Evolutionary conservation across 495 filamentous ascomycete species (phyloP).

Genomic region (Penicillium soppii): DNA sequence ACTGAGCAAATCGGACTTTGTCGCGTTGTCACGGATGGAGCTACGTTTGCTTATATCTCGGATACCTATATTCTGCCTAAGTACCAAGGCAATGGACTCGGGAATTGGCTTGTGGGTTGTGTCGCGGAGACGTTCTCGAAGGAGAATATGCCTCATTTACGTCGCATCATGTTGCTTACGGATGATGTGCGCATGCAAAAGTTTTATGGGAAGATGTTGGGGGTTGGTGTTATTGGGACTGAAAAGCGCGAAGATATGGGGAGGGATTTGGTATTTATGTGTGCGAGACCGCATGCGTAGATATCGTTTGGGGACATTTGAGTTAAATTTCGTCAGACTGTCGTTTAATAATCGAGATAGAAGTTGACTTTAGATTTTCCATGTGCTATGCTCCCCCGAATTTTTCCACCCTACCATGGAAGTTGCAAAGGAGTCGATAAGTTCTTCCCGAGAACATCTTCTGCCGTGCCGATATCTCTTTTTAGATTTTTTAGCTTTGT

Average conservation of each 20-base stretch:
- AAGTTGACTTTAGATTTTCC: background rate
- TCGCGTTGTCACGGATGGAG: conserved; percentile 64
- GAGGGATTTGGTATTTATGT: conserved; percentile 22
- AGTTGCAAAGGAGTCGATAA: conserved; percentile 64
- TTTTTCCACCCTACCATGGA: conserved; percentile 55
- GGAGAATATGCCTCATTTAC: conserved; percentile 52
- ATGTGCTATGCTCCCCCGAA: background rate
- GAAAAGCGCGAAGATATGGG: conserved; percentile 23
- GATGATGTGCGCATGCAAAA: conserved; percentile 26
- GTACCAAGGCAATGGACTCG: conserved; percentile 60
- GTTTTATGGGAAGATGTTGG: conserved; percentile 50
- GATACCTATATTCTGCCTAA: conserved; percentile 66
- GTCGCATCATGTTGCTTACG: conserved; percentile 53
- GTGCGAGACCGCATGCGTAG: conserved; percentile 17
- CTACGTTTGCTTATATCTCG: conserved; percentile 68
- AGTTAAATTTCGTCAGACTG: too few species aligned
- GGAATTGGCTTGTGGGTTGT: conserved; percentile 60
- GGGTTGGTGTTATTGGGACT: conserved; percentile 38
- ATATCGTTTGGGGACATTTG: background rate
- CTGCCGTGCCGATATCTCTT: conserved; percentile 70
- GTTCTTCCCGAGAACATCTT: conserved; percentile 58
- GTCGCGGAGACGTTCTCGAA: conserved; percentile 50
- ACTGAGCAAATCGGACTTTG: conserved; percentile 56
- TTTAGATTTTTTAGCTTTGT: conserved; percentile 6
- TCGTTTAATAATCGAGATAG: too few species aligned